Evolutionary conservation across 352 stramenopile species (phyloP).

Genomic region (Globisporangium takayamanum): DNA sequence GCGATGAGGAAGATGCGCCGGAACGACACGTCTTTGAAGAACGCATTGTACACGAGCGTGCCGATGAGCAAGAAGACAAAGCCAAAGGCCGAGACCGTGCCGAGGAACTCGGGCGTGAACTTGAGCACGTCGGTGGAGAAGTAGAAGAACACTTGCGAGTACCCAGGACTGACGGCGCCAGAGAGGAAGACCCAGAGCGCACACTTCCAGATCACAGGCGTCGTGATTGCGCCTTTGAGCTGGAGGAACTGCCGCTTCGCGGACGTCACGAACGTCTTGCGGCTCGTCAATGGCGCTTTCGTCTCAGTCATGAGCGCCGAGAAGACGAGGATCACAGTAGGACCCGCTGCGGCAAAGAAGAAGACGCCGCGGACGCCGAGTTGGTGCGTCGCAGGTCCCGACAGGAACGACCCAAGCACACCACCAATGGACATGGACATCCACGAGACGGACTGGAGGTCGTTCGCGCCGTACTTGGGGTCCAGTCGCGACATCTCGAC

Average conservation of each 20-base stretch:
- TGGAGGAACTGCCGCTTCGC: conserved; percentile 46
- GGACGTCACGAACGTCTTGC: conserved; percentile 41
- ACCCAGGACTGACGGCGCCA: conserved; percentile 89
- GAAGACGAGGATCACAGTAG: conserved; percentile 87
- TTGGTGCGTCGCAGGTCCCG: conserved; percentile 84
- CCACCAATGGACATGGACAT: conserved; percentile 88
- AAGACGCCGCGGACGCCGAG: conserved; percentile 91
- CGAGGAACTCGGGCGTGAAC: conserved; percentile 94
- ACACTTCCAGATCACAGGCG: conserved; percentile 92
- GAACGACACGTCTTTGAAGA: conserved; percentile 89
- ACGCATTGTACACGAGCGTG: conserved; percentile 81
- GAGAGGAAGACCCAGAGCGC: conserved; percentile 96
- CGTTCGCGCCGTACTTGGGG: conserved; percentile 83
- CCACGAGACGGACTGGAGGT: conserved; percentile 94
- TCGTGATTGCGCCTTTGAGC: conserved; percentile 75
- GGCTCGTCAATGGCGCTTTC: conserved; percentile 30
- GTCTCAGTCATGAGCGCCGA: conserved; percentile 86
- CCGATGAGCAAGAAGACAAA: conserved; percentile 77
- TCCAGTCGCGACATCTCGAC: conserved; percentile 91
- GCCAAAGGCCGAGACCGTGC: conserved; percentile 70
- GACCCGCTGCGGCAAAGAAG: conserved; percentile 85
- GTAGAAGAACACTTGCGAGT: conserved; percentile 94
- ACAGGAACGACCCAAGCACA: conserved; percentile 92
- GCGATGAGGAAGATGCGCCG: conserved; percentile 90
- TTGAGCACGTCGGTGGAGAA: conserved; percentile 94